Percentiles rank a stretch among this genome's conserved stretches.
Conservation (phyloP, 257 asterid genomes). For the Mentha longifolia region DNA sequence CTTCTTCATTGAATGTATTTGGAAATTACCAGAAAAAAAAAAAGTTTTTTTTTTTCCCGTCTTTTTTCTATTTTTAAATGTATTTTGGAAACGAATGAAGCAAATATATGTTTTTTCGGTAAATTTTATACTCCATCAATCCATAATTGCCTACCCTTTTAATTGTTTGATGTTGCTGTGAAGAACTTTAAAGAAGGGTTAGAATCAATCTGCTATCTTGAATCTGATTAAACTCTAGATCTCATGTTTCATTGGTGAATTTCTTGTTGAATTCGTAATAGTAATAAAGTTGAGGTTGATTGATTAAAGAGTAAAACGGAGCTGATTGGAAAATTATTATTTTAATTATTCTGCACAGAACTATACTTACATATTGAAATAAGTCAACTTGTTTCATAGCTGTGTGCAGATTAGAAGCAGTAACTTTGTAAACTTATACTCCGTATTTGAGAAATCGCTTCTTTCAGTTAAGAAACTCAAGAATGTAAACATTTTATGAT, state of each 20-base stretch:
- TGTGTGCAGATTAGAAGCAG: too few species aligned
- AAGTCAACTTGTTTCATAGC: slow-evolving; percentile 28
- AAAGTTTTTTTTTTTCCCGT: background rate
- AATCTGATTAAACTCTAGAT: slow-evolving; percentile 32
- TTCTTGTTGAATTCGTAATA: slow-evolving; percentile 15
- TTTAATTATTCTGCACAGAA: background rate
- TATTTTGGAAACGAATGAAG: too few species aligned
- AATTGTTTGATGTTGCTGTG: slow-evolving; percentile 3
- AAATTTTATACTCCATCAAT: slow-evolving; percentile 12
- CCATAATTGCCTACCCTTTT: background rate
- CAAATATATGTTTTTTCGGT: background rate
- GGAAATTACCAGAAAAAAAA: slow-evolving; percentile 9
- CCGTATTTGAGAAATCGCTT: too few species aligned
- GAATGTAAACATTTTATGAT: too few species aligned
- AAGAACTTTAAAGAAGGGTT: slow-evolving; percentile 9
- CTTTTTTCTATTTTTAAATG: background rate
- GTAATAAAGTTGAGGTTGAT: background rate
- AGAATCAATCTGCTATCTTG: slow-evolving; percentile 11
- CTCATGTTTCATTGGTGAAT: slow-evolving; percentile 27
- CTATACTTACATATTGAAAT: background rate
- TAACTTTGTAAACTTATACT: too few species aligned
- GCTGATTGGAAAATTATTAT: background rate
- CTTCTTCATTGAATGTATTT: background rate
- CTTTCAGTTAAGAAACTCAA: too few species aligned
- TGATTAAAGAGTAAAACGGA: slow-evolving; percentile 2